Evolutionary conservation across 1,284 basidiomycete species (phyloP).

Genomic region (Sporisorium sorghi): DNA sequence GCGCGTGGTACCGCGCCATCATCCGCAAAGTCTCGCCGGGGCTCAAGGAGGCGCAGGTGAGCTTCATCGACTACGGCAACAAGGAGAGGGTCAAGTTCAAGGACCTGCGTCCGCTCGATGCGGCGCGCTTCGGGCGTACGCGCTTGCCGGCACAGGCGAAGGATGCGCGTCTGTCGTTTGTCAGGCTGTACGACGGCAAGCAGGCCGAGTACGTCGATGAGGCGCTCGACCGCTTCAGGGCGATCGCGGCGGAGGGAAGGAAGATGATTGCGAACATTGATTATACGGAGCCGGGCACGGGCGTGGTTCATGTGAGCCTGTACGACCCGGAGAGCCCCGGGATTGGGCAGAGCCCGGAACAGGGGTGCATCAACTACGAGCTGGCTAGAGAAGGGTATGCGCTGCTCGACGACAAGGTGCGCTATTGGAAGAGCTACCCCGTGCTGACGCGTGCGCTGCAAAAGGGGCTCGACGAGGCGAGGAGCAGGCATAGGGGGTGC

Average conservation of each 20-base stretch:
- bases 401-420: conserved; percentile 50
- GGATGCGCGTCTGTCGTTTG: conserved; percentile 60
- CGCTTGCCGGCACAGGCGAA: conserved; percentile 50
- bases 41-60: conserved; percentile 49
- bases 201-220: conserved; percentile 60
- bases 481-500: conserved; percentile 47
- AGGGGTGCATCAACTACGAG: conserved; percentile 58
- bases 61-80: conserved; percentile 63
- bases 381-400: conserved; percentile 55
- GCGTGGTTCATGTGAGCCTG: conserved; percentile 49
- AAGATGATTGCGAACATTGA: conserved; percentile 67
- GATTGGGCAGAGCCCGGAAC: conserved; percentile 44
- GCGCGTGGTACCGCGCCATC: conserved; percentile 63
- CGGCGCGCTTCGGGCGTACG: conserved; percentile 48
- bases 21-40: conserved; percentile 46
- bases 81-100: conserved; percentile 50
- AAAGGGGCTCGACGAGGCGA: conserved; percentile 53
- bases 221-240: conserved; percentile 57
- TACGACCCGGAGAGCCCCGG: conserved; percentile 58
- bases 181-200: conserved; percentile 55
- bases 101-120: conserved; percentile 56
- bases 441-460: conserved; percentile 40
- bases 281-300: conserved; percentile 47
- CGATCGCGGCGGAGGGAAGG: conserved; percentile 52
- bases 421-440: conserved; percentile 57